A percentile compares a stretch with the other conserved stretches of the same genome.
Evolutionary conservation across 2,329 filamentous ascomycete genomes (phyloP).

Genomic region (Rhinocladiella similis): DNA sequence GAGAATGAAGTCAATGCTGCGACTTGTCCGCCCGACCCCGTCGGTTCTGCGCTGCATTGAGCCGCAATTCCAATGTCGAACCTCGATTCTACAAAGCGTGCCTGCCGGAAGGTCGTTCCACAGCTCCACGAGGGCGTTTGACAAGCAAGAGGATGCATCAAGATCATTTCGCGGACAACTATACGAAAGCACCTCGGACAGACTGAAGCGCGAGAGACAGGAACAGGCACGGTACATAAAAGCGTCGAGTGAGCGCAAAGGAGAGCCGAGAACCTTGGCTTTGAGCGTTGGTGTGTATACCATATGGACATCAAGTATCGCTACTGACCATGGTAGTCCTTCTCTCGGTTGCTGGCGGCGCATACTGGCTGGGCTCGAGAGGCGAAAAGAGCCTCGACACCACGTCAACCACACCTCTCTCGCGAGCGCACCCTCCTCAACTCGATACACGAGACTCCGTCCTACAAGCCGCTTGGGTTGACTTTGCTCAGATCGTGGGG

Average conservation of each 20-base stretch:
- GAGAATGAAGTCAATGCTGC: constrained; percentile 12
- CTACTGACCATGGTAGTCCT: constrained; percentile 43
- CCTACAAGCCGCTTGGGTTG: constrained; percentile 64
- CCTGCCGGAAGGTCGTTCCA: constrained; percentile 13
- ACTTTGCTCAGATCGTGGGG: constrained; percentile 62
- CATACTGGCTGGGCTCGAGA: constrained; percentile 57
- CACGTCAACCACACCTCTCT: constrained; percentile 60
- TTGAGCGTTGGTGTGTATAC: constrained; percentile 35
- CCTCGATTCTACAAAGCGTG: background rate
- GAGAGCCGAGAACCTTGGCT: constrained; percentile 20
- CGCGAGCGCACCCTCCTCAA: constrained; percentile 47
- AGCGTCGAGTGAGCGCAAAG: constrained; percentile 4
- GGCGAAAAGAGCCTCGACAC: constrained; percentile 48
- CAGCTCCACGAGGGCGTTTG: constrained; percentile 6
- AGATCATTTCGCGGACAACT: constrained; percentile 58
- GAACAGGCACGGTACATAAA: constrained; percentile 33
- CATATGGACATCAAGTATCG: constrained; percentile 4
- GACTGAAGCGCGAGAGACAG: constrained; percentile 58
- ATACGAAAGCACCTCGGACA: constrained; percentile 61
- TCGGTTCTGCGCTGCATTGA: constrained; percentile 15
- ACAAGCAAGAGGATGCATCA: constrained; percentile 11
- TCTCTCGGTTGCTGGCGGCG: constrained; percentile 50
- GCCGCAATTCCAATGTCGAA: background rate
- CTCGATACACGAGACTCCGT: constrained; percentile 59
- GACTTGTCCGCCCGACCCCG: constrained; percentile 11